Conservation (phyloP, 108 stramenopile species). For the Cyclotella choctawhatcheeana region DNA sequence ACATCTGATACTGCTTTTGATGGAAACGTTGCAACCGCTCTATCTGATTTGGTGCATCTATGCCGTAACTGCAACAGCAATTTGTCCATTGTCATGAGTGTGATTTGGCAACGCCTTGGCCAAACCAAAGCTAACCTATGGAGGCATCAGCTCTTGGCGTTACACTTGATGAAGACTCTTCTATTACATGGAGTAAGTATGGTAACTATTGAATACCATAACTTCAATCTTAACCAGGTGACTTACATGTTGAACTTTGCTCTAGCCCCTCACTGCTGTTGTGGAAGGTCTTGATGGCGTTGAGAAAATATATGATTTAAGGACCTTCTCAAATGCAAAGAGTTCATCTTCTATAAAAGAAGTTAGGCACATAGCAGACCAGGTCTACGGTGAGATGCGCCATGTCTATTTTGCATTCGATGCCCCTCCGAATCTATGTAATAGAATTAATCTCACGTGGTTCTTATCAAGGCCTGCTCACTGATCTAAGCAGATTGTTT, state of each 20-base stretch:
- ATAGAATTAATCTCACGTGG: too few relatives aligned
- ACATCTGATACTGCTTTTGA: slow-evolving; percentile 79
- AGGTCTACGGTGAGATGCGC: slow-evolving; percentile 64
- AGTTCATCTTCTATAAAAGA: slow-evolving; percentile 52
- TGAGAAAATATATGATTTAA: slow-evolving; percentile 75
- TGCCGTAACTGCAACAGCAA: slow-evolving; percentile 73
- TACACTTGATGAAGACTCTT: slow-evolving; percentile 79
- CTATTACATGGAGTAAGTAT: slow-evolving; percentile 72
- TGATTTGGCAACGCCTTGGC: slow-evolving; percentile 83
- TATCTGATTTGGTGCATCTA: slow-evolving; percentile 68
- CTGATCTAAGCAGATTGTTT: slow-evolving; percentile 13
- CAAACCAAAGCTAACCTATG: slow-evolving; percentile 72
- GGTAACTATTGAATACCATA: too few relatives aligned
- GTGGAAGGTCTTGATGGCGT: slow-evolving; percentile 86
- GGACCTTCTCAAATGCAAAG: slow-evolving; percentile 74
- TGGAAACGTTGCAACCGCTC: slow-evolving; percentile 63
- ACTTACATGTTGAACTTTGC: too few relatives aligned
- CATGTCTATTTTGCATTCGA: too few relatives aligned
- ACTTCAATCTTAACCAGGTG: too few relatives aligned
- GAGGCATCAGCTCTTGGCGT: slow-evolving; percentile 70
- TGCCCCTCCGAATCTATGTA: too few relatives aligned
- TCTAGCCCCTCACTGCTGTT: slow-evolving; percentile 71
- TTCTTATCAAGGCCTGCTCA: slow-evolving; percentile 5
- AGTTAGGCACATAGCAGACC: slow-evolving; percentile 67
- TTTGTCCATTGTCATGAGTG: slow-evolving; percentile 79